Evolutionary conservation across 116 monocot genomes (phyloP).

Genomic region (Posidonia oceanica): DNA sequence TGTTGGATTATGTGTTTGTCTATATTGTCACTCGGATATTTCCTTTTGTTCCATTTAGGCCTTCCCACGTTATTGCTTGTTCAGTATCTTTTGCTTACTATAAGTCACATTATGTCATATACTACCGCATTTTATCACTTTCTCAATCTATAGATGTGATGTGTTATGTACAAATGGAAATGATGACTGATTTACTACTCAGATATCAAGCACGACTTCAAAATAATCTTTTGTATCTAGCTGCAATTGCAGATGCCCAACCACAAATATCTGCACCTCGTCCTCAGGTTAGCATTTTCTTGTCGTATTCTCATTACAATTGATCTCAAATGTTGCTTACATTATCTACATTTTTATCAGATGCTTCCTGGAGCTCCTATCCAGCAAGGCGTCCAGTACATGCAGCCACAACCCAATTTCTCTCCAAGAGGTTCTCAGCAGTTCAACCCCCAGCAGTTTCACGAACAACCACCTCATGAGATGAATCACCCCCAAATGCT

Average conservation of each 20-base stretch:
- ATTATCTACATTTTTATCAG: background rate
- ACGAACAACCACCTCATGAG: background rate
- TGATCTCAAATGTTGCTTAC: background rate
- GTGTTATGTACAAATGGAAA: background rate
- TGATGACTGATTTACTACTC: background rate
- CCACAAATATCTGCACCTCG: conserved; percentile 48
- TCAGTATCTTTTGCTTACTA: background rate
- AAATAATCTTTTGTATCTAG: conserved; percentile 76
- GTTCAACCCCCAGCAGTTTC: background rate
- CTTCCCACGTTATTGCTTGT: too few relatives aligned
- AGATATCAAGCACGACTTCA: conserved; percentile 90
- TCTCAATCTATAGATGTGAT: background rate
- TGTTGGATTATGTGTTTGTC: too few relatives aligned
- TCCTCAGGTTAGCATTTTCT: conserved; percentile 44
- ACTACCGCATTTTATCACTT: background rate
- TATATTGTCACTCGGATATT: too few relatives aligned
- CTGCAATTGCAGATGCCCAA: conserved; percentile 86
- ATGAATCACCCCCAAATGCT: conserved; percentile 9
- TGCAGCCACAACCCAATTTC: conserved; percentile 4
- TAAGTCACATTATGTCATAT: background rate
- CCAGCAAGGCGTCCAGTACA: conserved; percentile 2
- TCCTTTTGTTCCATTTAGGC: too few relatives aligned
- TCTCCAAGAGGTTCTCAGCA: background rate
- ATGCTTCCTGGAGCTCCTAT: background rate
- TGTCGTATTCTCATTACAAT: background rate